These are phyloP conservation scores for Haplosporangium sp. DNA, from an alignment of 371 early-diverging fungal genomes.

Conservation along the genomic window DNA sequence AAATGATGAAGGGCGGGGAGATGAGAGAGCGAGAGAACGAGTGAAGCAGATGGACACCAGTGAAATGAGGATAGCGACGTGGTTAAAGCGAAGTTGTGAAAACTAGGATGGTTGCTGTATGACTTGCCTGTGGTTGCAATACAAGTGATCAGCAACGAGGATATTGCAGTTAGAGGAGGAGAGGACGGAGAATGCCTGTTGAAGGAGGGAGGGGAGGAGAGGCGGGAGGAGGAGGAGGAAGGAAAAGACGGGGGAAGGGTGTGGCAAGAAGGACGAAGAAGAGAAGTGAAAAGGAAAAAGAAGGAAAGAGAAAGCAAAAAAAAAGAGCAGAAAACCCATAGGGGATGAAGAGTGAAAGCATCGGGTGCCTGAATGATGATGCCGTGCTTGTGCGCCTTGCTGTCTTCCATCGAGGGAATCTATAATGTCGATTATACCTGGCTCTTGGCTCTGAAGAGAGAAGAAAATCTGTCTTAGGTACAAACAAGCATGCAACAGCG, in stretches of 20 bases:
- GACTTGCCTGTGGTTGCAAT: constrained; percentile 24
- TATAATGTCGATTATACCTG: too few relatives aligned
- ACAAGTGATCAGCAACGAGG: constrained; percentile 14
- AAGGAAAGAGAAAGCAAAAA: background rate
- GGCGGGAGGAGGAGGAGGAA: background rate
- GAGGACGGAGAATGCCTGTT: constrained; percentile 24
- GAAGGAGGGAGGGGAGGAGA: constrained; percentile 34
- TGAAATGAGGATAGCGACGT: too few relatives aligned
- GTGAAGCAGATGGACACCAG: background rate
- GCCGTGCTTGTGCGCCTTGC: background rate
- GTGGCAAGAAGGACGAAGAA: constrained; percentile 6
- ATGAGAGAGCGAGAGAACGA: background rate
- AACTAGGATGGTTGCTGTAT: too few relatives aligned
- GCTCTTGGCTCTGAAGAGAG: too few relatives aligned
- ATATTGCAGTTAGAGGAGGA: constrained; percentile 2
- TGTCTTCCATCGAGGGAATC: too few relatives aligned
- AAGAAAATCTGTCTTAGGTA: too few relatives aligned
- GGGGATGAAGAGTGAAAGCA: background rate
- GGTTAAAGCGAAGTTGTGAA: too few relatives aligned
- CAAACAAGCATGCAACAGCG: too few relatives aligned
- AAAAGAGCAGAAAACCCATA: background rate
- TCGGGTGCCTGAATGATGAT: background rate
- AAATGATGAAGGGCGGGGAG: too few relatives aligned
- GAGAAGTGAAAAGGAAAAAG: background rate
- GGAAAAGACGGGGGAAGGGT: background rate